Base-by-base conservation (phyloP, 2,329 filamentous ascomycete genomes). In the Neopestalotiopsis sp. region DNA sequence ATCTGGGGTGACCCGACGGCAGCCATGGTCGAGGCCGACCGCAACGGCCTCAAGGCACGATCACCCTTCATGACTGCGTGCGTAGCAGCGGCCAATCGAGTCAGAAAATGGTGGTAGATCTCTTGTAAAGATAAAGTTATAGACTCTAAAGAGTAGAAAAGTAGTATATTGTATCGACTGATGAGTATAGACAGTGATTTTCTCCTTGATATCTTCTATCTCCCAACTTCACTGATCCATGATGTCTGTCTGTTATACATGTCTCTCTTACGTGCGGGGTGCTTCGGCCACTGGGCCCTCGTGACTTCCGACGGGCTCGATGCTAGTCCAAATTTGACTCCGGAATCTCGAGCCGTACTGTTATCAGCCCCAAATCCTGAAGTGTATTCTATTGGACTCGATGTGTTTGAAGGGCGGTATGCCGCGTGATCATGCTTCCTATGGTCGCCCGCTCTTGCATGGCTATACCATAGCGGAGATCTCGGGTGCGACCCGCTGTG, bases 21-120 rank as follows among this genome's bases (percentile, higher is more conserved):
- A 28, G 32, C 34, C 34, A 59, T 59, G 30, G 59, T 62, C 59
- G 59, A 62, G 32, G 59, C 59, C 13, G 28, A 20, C 59, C 59
- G 59, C 30, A 62, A 34, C n/a, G 59, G 40, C 10, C 17, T 62
- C 34, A 62, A 20, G 59, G 34, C 28, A 12, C 32, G 59, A 34
- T 40, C 59, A 6, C 34, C 34, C 59, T 62, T 40, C 59, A 62
- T 62, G 32, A 5, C 32, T 38, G 45, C 45, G 17, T n/a, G 45
- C 14, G 17, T 6, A 53, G 17, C n/a, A 17, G 45, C 45, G 45
- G 9, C 45, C 9, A 17, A 9, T 53, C 9, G 6, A 17, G 17
- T 14, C 10, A 24, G 20, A 24, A 28, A n/a, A n/a, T 53, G 45
- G 4, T 10, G n/a, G 5, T 20, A 9, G 6, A 10, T 53, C 45